Base-by-base conservation (phyloP, 148 eudicot species). In the Rhododendron henanense region DNA sequence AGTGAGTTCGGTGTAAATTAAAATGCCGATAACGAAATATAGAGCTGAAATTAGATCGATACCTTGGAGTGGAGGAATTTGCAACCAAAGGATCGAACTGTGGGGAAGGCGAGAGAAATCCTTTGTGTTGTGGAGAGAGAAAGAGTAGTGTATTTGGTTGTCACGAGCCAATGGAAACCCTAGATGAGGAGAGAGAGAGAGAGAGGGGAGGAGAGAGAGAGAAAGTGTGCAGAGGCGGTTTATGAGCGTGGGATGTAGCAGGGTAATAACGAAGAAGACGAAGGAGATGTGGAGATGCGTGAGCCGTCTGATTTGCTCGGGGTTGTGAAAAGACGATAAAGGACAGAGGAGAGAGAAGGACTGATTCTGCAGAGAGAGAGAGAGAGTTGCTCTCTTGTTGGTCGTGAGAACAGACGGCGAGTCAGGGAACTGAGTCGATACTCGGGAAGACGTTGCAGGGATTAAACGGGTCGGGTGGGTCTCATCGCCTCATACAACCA, bases 321-420 rank as follows among this genome's bases (percentile, higher is more conserved):
- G 84, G 10, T 75, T 79, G 35, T 51, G 88, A 88, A 90, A 91
- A 84, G 90, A 90, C 91, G 90, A 87, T 88, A 92, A 87, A 39
- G 91, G 91, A 87, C 84, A 84, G 41, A 77, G 53, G 59, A 10
- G 55, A 21, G 53, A 13, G 57, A 18, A 9, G 1, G 31, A 23
- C 86, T 23, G 73, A 53, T 44, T 83, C 86, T 50, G 78, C 50
- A 77, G 50, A 79, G 73, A 61, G 83, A n/a, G 74, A 88, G 71
- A 77, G 69, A 28, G 81, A 31, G 79, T 37, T 1, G 2, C 6
- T 4, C 47, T 41, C n/a, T 6, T 75, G 48, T 25, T 41, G 87
- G 55, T 81, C 63, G 85, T 8, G 10, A 76, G 71, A 73, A 21
- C 21, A 59, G 51, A 25, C 39, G 61, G 87, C 37, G 83, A 85